Conservation (phyloP, 805 yeast species). For the Hanseniaspora valbyensis region DNA sequence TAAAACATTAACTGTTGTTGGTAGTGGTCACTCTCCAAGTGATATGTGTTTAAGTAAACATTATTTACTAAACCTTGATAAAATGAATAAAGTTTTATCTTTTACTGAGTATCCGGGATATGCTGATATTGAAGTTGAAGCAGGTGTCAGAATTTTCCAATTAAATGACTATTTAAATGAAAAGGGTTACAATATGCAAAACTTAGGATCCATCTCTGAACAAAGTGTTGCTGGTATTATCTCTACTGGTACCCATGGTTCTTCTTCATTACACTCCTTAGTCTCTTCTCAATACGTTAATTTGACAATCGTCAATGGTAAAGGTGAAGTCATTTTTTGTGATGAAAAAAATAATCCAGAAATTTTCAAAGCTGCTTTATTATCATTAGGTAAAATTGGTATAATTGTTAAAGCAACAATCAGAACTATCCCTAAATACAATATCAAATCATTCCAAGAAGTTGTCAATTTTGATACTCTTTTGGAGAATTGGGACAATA, state of each 20-base stretch:
- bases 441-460: slow-evolving; percentile 69
- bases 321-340: slow-evolving; percentile 51
- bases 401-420: slow-evolving; percentile 75
- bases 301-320: slow-evolving; percentile 60
- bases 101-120: slow-evolving; percentile 46
- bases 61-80: slow-evolving; percentile 82
- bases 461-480: slow-evolving; percentile 67
- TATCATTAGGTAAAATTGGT: slow-evolving; percentile 87
- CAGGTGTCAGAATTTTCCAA: slow-evolving; percentile 72
- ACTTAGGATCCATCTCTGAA: slow-evolving; percentile 84
- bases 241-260: slow-evolving; percentile 94
- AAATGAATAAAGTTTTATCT: slow-evolving; percentile 45
- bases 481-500: slow-evolving; percentile 56
- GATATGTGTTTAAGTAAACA: slow-evolving; percentile 65
- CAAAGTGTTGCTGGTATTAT: slow-evolving; percentile 93
- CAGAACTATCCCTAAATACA: slow-evolving; percentile 74
- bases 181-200: slow-evolving; percentile 71
- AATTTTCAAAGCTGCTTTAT: slow-evolving; percentile 67
- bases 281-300: slow-evolving; percentile 80
- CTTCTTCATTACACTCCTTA: slow-evolving; percentile 84
- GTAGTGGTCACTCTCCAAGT: slow-evolving; percentile 93
- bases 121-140: slow-evolving; percentile 89
- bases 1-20: slow-evolving; percentile 71
- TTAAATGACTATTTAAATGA: slow-evolving; percentile 54
- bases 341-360: slow-evolving; percentile 50